Conservation (phyloP, 176 grass and related monocot species). For the Alloteropsis semialata region DNA sequence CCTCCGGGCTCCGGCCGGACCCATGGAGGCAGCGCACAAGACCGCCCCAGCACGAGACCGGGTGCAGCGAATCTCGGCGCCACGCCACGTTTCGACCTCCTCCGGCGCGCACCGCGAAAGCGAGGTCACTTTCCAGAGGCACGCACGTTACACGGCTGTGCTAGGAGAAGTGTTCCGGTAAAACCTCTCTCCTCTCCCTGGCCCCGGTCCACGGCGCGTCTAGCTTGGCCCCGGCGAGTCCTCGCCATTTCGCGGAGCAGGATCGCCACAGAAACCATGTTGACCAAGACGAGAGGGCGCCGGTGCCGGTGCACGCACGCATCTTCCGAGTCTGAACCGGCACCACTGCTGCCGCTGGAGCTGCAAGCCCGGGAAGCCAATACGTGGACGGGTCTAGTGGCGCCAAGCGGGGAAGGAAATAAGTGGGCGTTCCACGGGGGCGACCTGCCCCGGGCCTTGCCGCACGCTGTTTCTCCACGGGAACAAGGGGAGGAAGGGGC, state of each 20-base stretch:
- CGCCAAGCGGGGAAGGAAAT: no score
- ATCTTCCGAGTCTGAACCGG: background rate
- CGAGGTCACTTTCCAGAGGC: background rate
- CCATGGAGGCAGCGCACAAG: background rate
- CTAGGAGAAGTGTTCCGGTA: background rate
- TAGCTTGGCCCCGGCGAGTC: no score
- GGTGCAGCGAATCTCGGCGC: background rate
- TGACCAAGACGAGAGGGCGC: background rate
- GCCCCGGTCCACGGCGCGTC: background rate
- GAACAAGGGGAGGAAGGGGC: background rate
- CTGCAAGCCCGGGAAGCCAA: background rate
- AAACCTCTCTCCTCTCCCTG: background rate
- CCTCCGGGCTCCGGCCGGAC: background rate
- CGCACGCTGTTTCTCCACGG: background rate
- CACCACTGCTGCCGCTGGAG: background rate
- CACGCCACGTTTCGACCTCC: background rate
- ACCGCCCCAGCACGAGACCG: background rate
- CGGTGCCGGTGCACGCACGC: background rate
- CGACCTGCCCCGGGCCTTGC: background rate
- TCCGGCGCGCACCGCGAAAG: background rate
- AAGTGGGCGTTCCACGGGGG: no score
- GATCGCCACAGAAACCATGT: background rate
- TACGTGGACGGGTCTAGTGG: background rate
- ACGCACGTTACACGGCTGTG: background rate
- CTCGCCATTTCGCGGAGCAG: no score